Conservation (phyloP, 306 rosid species). For the Cicer bijugum region DNA sequence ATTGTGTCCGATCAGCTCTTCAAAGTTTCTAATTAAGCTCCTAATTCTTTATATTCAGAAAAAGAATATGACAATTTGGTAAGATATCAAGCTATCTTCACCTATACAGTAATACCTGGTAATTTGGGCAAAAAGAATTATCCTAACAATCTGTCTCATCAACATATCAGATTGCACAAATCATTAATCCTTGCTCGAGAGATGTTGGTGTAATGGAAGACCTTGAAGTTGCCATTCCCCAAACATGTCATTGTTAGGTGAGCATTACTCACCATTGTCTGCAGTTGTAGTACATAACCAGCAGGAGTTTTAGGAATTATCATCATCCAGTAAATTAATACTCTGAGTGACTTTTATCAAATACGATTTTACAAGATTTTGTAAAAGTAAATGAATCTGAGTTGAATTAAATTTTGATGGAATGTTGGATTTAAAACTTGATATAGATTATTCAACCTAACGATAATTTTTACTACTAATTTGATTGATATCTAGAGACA, state of each 20-base stretch:
- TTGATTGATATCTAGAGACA: neutral
- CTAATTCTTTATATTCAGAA: slow-evolving; percentile 13
- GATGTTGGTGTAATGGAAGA: slow-evolving; percentile 75
- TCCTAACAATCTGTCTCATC: slow-evolving; percentile 44
- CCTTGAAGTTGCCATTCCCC: slow-evolving; percentile 75
- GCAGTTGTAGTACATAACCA: slow-evolving; percentile 57
- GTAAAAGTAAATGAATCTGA: neutral
- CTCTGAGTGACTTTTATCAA: slow-evolving; percentile 14
- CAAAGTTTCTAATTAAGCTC: slow-evolving; percentile 31
- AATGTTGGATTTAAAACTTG: neutral
- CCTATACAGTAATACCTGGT: slow-evolving; percentile 34
- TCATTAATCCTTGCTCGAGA: slow-evolving; percentile 70
- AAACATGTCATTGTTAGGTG: slow-evolving; percentile 87
- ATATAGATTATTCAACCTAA: neutral
- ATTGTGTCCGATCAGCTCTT: slow-evolving; percentile 27
- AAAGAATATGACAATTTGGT: slow-evolving; percentile 20
- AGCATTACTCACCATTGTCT: slow-evolving; percentile 82
- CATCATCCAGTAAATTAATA: slow-evolving; percentile 12
- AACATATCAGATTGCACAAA: slow-evolving; percentile 77
- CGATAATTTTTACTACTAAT: neutral
- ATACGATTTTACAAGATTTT: neutral
- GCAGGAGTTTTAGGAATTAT: slow-evolving; percentile 34
- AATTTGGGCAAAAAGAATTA: slow-evolving; percentile 32
- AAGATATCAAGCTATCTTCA: slow-evolving; percentile 31
- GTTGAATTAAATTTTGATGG: slow-evolving; percentile 7